Evolutionary conservation across 73 alveolate genomes (phyloP).

Genomic region (Tetrahymena elliotti): DNA sequence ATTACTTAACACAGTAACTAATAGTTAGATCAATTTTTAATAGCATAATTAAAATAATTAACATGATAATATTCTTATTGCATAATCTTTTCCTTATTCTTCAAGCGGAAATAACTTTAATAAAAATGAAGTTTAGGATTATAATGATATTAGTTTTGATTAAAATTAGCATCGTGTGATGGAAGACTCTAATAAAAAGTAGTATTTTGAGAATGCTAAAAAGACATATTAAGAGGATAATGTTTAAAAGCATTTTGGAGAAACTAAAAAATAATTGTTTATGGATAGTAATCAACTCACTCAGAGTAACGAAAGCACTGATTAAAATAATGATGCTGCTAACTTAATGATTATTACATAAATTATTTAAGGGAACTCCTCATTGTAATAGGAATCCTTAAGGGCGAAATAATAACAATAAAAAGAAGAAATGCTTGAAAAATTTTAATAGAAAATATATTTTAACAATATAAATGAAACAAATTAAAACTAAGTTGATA

Average conservation of each 20-base stretch:
- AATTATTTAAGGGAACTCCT: not conserved
- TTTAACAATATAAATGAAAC: not conserved
- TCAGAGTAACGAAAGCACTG: not conserved
- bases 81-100: not conserved
- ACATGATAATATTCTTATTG: not conserved
- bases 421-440: not conserved
- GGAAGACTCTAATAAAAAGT: not conserved
- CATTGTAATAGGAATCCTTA: not conserved
- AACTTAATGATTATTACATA: not conserved
- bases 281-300: not conserved
- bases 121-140: not conserved
- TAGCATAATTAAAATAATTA: not conserved
- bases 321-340: not conserved
- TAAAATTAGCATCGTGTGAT: not conserved
- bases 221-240: not conserved
- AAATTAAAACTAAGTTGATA: not conserved
- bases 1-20: not conserved
- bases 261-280: not conserved
- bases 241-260: not conserved
- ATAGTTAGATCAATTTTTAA: not conserved
- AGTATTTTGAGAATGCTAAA: not conserved
- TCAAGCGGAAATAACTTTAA: not conserved
- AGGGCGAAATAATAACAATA: not conserved
- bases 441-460: not conserved
- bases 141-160: not conserved